Evolutionary conservation across 768 basidiomycete species (phyloP).

Genomic region (Chalciporus chontae): DNA sequence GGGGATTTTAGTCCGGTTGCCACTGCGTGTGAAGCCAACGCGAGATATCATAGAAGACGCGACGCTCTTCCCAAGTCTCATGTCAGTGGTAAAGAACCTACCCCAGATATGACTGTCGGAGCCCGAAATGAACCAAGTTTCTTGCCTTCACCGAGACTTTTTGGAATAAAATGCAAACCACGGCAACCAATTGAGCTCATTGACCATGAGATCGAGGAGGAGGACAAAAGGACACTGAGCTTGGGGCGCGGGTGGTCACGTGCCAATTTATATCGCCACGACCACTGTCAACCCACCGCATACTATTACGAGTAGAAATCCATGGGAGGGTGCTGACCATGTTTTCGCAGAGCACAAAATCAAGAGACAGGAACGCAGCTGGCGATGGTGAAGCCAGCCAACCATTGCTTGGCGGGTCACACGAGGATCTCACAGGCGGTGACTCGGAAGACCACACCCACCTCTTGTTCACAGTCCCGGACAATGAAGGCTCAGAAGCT

Average conservation of each 20-base stretch:
- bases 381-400: conserved; percentile 43
- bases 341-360: conserved; percentile 30
- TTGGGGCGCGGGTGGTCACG: conserved; percentile 23
- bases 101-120: not conserved
- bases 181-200: no score
- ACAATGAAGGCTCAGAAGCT: conserved; percentile 50
- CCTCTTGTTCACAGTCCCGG: conserved; percentile 52
- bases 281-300: no score
- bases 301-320: not conserved
- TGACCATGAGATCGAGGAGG: no score
- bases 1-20: conserved; percentile 2
- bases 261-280: conserved; percentile 12
- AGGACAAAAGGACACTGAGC: no score
- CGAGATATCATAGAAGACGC: no score
- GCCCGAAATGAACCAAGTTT: not conserved
- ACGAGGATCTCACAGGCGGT: conserved; percentile 36
- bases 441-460: conserved; percentile 20
- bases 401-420: conserved; percentile 53
- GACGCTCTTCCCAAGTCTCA: not conserved
- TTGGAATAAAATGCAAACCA: no score
- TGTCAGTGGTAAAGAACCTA: not conserved
- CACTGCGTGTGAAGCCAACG: not conserved
- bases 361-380: conserved; percentile 25
- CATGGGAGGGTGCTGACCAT: conserved; percentile 23
- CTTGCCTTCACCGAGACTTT: no score